Evolutionary conservation across 164 flowering plant genomes (phyloP).

Genomic region (Litsea cubeba): DNA sequence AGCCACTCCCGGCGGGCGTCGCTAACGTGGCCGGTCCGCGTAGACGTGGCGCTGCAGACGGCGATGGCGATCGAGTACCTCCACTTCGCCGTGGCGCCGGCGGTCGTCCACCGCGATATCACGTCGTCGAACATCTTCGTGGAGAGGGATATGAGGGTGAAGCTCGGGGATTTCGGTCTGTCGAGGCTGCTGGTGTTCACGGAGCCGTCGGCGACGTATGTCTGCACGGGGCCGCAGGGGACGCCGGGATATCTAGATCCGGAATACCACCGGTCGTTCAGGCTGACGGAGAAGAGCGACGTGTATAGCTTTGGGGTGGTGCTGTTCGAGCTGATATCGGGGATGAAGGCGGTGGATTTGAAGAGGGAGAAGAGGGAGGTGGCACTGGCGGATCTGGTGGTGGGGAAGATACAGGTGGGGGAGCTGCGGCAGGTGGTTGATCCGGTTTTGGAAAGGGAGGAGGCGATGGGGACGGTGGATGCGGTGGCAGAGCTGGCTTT

Average conservation of each 20-base stretch:
- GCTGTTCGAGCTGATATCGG: conserved; percentile 72
- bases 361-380: conserved; percentile 61
- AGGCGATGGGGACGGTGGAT: conserved; percentile 18
- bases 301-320: conserved; percentile 94
- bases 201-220: conserved; percentile 31
- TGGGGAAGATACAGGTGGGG: conserved; percentile 68
- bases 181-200: conserved; percentile 54
- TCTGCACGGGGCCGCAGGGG: conserved; percentile 98
- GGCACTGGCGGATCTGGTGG: conserved; percentile 72
- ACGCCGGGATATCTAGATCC: conserved; percentile 96
- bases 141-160: conserved; percentile 70
- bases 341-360: conserved; percentile 79
- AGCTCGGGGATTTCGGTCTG: conserved; percentile 87
- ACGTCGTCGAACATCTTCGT: conserved; percentile 81
- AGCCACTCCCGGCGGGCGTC: conserved; percentile 15
- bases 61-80: conserved; percentile 77
- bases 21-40: conserved; percentile 53
- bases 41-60: conserved; percentile 66
- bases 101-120: conserved; percentile 84
- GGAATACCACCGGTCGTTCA: conserved; percentile 74
- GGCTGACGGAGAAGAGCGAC: conserved; percentile 91
- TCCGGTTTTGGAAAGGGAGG: conserved; percentile 38
- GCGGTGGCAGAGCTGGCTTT: conserved; percentile 75
- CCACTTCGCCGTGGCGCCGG: conserved; percentile 57
- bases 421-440: conserved; percentile 66